Conservation (phyloP, 1,139 yeast genomes). For the Geotrichum citri-aurantii region DNA sequence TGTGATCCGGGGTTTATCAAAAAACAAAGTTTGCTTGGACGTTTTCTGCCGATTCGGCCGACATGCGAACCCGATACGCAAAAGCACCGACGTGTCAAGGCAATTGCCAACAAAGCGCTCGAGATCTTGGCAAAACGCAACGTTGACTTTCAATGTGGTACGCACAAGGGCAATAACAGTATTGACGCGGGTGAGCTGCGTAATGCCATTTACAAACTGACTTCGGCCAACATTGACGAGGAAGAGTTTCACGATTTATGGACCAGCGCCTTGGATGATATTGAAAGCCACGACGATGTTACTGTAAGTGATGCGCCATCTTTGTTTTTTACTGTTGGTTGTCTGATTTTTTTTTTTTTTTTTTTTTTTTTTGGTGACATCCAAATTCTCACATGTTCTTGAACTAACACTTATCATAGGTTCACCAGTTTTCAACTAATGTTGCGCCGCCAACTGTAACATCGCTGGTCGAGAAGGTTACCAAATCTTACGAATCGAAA, state of each 20-base stretch:
- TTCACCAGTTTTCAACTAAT: neutral
- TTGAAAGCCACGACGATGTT: conserved; percentile 69
- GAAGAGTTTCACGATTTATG: conserved; percentile 81
- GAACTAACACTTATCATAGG: conserved; percentile 1
- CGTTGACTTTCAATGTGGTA: conserved; percentile 66
- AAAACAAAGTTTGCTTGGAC: conserved; percentile 51
- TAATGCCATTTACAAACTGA: conserved; percentile 26
- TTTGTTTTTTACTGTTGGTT: neutral
- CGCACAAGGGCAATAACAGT: conserved; percentile 37
- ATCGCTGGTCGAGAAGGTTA: neutral
- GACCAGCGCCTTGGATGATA: conserved; percentile 57
- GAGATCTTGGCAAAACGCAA: conserved; percentile 62
- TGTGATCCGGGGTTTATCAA: conserved; percentile 68
- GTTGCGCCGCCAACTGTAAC: neutral
- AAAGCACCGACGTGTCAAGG: conserved; percentile 61
- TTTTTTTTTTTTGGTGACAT: neutral
- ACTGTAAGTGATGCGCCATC: conserved; percentile 51
- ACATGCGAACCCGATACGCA: conserved; percentile 73
- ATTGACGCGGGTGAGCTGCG: conserved; percentile 31
- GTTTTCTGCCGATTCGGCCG: conserved; percentile 54
- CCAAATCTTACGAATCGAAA: conserved; percentile 32
- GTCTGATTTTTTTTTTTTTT: no score
- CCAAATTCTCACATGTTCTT: neutral
- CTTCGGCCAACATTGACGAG: conserved; percentile 46
- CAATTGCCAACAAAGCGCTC: conserved; percentile 62